Evolutionary conservation across 192 early-diverging fungal species (phyloP).

Genomic region (Backusella psychrophila): DNA sequence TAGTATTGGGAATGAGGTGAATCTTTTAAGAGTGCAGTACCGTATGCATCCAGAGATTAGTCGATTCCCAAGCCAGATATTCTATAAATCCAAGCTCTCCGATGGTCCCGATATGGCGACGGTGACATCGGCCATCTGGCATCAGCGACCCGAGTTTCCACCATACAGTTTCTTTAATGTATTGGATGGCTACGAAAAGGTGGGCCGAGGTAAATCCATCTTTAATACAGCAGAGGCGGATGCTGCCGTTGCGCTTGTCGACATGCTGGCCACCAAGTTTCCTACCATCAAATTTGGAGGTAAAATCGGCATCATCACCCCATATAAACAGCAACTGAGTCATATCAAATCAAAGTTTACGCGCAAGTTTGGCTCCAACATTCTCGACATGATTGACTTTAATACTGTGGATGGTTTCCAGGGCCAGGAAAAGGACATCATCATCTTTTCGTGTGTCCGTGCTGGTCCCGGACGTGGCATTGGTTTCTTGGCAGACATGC

Average conservation of each 20-base stretch:
- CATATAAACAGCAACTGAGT: slow-evolving; percentile 85
- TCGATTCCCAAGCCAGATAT: slow-evolving; percentile 69
- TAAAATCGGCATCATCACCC: slow-evolving; percentile 86
- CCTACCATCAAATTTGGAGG: slow-evolving; percentile 61
- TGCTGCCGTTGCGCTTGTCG: slow-evolving; percentile 70
- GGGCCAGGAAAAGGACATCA: slow-evolving; percentile 96
- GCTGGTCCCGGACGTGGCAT: slow-evolving; percentile 58
- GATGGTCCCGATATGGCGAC: slow-evolving; percentile 72
- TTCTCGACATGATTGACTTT: slow-evolving; percentile 79
- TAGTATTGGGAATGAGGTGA: slow-evolving; percentile 58
- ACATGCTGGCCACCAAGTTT: slow-evolving; percentile 56
- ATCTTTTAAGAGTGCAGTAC: slow-evolving; percentile 91
- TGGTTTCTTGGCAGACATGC: slow-evolving; percentile 80
- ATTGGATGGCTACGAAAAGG: slow-evolving; percentile 58
- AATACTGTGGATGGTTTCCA: slow-evolving; percentile 98
- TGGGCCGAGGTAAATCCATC: slow-evolving; percentile 61
- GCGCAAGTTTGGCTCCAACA: slow-evolving; percentile 55
- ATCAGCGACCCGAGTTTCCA: slow-evolving; percentile 55
- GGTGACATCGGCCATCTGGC: slow-evolving; percentile 73
- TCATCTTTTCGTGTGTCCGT: slow-evolving; percentile 94
- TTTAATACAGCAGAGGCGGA: slow-evolving; percentile 80
- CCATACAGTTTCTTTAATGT: slow-evolving; percentile 84
- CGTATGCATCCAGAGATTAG: slow-evolving; percentile 96
- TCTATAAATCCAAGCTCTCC: slow-evolving; percentile 73
- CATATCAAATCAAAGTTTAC: slow-evolving; percentile 68